These are phyloP conservation scores for Verticillium nonalfalfae DNA, from an alignment of 2,329 filamentous ascomycete genomes.

Conservation along the genomic window DNA sequence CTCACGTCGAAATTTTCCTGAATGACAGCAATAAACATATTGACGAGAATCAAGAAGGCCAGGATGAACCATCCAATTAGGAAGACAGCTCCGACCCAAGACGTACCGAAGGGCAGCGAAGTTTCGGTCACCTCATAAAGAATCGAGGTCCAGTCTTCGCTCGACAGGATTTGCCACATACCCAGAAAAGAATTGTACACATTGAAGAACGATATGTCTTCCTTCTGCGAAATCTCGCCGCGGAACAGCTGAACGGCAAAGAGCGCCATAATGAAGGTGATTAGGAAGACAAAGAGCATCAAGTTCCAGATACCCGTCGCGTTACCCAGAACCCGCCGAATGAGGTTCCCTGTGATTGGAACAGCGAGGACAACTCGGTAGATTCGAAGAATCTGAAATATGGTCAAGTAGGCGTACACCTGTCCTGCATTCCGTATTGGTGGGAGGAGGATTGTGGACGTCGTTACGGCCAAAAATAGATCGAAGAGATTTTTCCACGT, in stretches of 20 bases:
- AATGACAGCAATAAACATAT: conserved; percentile 99
- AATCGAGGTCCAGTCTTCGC: conserved; percentile 90
- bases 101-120: conserved; percentile 59
- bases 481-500: conserved; percentile 75
- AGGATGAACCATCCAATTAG: conserved; percentile 95
- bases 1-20: conserved; percentile 99
- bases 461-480: conserved; percentile 71
- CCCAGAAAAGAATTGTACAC: conserved; percentile 95
- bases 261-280: conserved; percentile 89
- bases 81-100: conserved; percentile 89
- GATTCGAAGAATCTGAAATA: conserved; percentile 88
- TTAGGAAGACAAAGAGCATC: conserved; percentile 92
- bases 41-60: conserved; percentile 90
- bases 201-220: conserved; percentile 74
- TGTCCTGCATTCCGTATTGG: conserved; percentile 65
- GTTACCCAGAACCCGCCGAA: conserved; percentile 84
- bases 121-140: conserved; percentile 75
- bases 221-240: conserved; percentile 38
- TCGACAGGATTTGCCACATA: conserved; percentile 96
- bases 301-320: conserved; percentile 87
- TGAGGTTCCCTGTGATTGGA: conserved; percentile 78
- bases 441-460: conserved; percentile 79
- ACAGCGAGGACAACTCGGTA: conserved; percentile 91
- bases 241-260: conserved; percentile 91
- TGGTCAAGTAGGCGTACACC: conserved; percentile 78